These are phyloP conservation scores for Eimeria praecox DNA, from an alignment of 169 alveolate genomes.

Conservation along the genomic window DNA sequence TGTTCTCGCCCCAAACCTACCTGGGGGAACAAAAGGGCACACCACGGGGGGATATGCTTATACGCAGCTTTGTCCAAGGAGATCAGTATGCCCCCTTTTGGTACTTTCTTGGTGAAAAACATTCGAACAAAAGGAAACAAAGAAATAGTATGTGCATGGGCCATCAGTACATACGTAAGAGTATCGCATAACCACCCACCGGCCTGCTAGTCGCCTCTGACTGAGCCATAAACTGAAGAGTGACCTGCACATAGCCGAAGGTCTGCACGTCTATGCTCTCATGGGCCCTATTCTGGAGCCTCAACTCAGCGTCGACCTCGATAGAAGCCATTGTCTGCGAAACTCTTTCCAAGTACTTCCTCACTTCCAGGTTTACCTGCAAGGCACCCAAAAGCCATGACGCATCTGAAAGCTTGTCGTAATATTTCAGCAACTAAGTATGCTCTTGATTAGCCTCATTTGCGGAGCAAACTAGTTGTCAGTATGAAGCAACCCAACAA, in stretches of 20 bases:
- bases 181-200: conserved; percentile 77
- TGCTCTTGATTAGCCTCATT: not conserved
- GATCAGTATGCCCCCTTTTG: too few species aligned
- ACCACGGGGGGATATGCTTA: not conserved
- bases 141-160: not conserved
- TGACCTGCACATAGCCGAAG: conserved; percentile 92
- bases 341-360: conserved; percentile 90
- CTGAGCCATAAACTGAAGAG: conserved; percentile 95
- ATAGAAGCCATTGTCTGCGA: conserved; percentile 89
- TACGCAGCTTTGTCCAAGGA: not conserved
- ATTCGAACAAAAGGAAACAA: too few species aligned
- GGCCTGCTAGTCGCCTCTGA: conserved; percentile 93
- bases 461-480: not conserved
- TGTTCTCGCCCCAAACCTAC: conserved; percentile 93
- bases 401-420: not conserved
- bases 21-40: conserved; percentile 26
- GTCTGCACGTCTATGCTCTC: conserved; percentile 78
- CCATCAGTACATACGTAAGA: not conserved
- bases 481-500: not conserved
- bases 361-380: conserved; percentile 88
- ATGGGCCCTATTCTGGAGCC: conserved; percentile 86
- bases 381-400: not conserved
- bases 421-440: not conserved
- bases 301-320: conserved; percentile 91
- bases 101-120: not conserved